Conservation (phyloP, 1,284 basidiomycete genomes). For the Butyriboletus appendiculatus region DNA sequence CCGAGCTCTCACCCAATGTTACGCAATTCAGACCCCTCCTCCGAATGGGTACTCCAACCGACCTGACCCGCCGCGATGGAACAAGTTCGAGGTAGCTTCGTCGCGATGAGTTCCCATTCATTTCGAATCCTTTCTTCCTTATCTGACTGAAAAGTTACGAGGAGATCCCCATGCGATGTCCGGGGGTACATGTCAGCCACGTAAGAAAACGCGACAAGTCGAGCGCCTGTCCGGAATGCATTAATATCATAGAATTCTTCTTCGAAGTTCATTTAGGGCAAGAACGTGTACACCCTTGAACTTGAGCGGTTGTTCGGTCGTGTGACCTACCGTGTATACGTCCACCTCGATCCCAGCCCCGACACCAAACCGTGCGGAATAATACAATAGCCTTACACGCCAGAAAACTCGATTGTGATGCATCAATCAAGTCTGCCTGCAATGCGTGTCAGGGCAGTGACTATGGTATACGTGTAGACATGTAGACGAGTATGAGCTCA, state of each 20-base stretch:
- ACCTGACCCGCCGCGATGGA: not conserved
- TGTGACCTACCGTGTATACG: not conserved
- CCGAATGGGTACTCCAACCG: not conserved
- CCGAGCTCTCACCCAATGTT: conserved; percentile 1
- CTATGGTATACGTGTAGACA: conserved; percentile 32
- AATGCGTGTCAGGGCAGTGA: conserved; percentile 1
- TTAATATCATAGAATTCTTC: conserved; percentile 11
- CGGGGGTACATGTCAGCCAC: conserved; percentile 1
- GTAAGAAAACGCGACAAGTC: conserved; percentile 10
- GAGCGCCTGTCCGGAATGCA: conserved; percentile 2
- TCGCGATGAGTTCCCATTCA: not conserved
- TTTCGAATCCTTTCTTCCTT: not conserved
- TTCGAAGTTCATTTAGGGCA: conserved; percentile 12
- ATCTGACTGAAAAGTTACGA: conserved; percentile 7
- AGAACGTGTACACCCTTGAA: not conserved
- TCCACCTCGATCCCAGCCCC: not conserved
- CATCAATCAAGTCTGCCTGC: conserved; percentile 2
- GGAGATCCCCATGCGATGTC: not conserved
- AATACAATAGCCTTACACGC: too few relatives aligned
- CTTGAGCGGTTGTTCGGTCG: not conserved
- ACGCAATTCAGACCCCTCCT: not conserved
- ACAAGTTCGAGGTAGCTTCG: not conserved
- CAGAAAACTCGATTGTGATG: conserved; percentile 6
- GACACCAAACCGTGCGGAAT: not conserved
- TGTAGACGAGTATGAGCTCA: conserved; percentile 20